Conservation (phyloP, 495 filamentous ascomycete species). For the Xylaria longipes region DNA sequence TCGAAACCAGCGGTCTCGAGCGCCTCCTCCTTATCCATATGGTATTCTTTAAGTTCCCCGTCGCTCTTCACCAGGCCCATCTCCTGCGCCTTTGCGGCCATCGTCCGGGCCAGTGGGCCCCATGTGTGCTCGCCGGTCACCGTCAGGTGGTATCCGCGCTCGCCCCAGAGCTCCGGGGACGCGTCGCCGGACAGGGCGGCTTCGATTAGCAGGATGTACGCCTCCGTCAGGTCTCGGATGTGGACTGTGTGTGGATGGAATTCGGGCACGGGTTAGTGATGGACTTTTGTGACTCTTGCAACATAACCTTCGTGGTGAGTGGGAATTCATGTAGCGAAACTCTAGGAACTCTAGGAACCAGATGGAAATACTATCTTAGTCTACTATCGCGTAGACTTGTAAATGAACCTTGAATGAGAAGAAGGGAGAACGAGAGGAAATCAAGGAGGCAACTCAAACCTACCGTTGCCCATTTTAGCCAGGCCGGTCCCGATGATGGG, state of each 20-base stretch:
- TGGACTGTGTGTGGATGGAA: constrained; percentile 48
- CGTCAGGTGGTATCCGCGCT: constrained; percentile 71
- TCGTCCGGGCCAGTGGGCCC: constrained; percentile 64
- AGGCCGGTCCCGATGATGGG: constrained; percentile 65
- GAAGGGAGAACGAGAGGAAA: neutral
- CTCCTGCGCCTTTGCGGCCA: constrained; percentile 63
- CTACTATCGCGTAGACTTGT: neutral
- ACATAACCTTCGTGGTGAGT: neutral
- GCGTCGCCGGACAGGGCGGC: constrained; percentile 63
- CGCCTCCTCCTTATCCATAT: constrained; percentile 28
- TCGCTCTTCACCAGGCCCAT: constrained; percentile 63
- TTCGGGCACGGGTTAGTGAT: neutral
- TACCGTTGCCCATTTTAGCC: constrained; percentile 64
- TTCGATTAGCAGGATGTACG: constrained; percentile 66
- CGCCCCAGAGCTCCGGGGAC: constrained; percentile 66
- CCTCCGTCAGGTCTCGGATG: constrained; percentile 67
- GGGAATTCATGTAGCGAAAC: neutral
- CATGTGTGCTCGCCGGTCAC: constrained; percentile 71
- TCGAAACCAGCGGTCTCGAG: constrained; percentile 45
- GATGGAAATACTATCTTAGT: neutral
- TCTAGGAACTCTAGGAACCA: neutral
- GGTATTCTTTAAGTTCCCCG: constrained; percentile 43
- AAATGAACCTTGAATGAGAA: neutral
- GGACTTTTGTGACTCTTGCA: neutral
- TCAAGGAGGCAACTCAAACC: neutral